Evolutionary conservation across 495 filamentous ascomycete genomes (phyloP).

Genomic region (Aspergillus kassunensis): DNA sequence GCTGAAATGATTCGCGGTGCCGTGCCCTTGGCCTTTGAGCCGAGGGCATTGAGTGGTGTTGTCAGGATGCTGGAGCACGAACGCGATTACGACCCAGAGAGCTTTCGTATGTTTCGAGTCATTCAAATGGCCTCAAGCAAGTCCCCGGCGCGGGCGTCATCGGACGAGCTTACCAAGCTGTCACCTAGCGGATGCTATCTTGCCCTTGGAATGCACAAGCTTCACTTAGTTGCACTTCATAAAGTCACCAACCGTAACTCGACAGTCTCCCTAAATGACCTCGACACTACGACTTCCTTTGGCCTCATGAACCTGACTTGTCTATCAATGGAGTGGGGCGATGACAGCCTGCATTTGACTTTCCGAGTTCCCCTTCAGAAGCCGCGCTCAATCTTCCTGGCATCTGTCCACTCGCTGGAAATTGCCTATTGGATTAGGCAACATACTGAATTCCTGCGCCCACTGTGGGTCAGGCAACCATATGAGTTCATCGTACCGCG

Average conservation of each 20-base stretch:
- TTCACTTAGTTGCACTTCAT: constrained; percentile 74
- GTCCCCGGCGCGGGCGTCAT: constrained; percentile 56
- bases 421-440: constrained; percentile 72
- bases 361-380: constrained; percentile 73
- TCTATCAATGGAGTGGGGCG: constrained; percentile 62
- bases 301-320: constrained; percentile 73
- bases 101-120: constrained; percentile 79
- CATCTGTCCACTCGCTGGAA: constrained; percentile 71
- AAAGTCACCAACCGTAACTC: constrained; percentile 55
- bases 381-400: constrained; percentile 64
- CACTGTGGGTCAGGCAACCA: constrained; percentile 73
- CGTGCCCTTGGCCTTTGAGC: constrained; percentile 52
- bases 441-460: constrained; percentile 73
- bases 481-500: constrained; percentile 60
- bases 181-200: constrained; percentile 76
- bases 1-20: constrained; percentile 52
- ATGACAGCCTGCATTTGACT: constrained; percentile 81
- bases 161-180: constrained; percentile 74
- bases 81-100: constrained; percentile 63
- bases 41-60: constrained; percentile 60
- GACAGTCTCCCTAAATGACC: constrained; percentile 47
- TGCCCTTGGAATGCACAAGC: constrained; percentile 75
- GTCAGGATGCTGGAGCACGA: constrained; percentile 62
- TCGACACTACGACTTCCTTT: constrained; percentile 51
- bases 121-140: constrained; percentile 67